A percentile compares a stretch with the other conserved stretches of the same genome.
These are phyloP conservation scores for Articulospora tetracladia DNA, from an alignment of 495 filamentous ascomycete genomes.

Conservation along the genomic window DNA sequence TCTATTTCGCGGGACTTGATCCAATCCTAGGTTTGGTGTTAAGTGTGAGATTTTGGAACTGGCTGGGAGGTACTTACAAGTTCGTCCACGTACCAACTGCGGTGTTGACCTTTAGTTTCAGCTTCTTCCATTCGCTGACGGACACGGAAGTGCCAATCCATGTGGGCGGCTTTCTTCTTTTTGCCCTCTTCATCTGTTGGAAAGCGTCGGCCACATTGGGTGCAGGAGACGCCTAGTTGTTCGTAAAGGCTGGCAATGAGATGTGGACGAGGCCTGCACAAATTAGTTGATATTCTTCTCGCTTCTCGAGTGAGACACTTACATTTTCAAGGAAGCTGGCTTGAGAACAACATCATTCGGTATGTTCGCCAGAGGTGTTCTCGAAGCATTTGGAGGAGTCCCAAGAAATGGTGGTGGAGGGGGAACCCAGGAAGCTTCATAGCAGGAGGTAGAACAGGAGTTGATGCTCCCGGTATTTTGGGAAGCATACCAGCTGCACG, in stretches of 20 bases:
- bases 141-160: constrained; percentile 97
- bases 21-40: constrained; percentile 62
- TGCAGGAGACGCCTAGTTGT: constrained; percentile 75
- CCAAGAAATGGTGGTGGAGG: constrained; percentile 18
- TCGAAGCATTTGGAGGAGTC: constrained; percentile 13
- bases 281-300: constrained; percentile 28
- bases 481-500: constrained; percentile 45
- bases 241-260: constrained; percentile 73
- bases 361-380: constrained; percentile 29
- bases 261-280: constrained; percentile 64
- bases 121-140: constrained; percentile 84
- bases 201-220: constrained; percentile 88
- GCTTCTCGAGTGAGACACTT: constrained; percentile 31
- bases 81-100: constrained; percentile 92
- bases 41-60: constrained; percentile 4
- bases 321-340: constrained; percentile 76
- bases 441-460: neutral
- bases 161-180: constrained; percentile 81
- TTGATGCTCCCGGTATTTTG: constrained; percentile 22
- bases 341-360: constrained; percentile 64
- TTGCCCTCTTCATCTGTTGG: constrained; percentile 69
- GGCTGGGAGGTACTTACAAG: constrained; percentile 58
- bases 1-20: constrained; percentile 79
- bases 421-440: neutral
- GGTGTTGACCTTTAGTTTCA: constrained; percentile 75